Conservation (phyloP, 2,329 filamentous ascomycete species). For the Byssothecium circinans region DNA sequence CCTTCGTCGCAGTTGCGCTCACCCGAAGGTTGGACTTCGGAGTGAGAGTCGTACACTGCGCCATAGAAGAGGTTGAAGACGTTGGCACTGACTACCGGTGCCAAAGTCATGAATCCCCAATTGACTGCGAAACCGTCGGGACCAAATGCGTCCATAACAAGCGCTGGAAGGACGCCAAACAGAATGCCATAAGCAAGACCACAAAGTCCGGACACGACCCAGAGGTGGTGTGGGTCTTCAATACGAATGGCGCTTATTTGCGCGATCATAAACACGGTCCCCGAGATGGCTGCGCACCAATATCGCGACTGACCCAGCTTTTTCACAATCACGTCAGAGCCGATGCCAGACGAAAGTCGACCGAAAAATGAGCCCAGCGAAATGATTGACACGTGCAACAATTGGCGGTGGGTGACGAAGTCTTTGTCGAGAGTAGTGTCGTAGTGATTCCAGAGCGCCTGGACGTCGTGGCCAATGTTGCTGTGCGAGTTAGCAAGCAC, state of each 20-base stretch:
- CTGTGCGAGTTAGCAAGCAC: slow-evolving; percentile 48
- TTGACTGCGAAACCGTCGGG: slow-evolving; percentile 88
- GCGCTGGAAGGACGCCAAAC: slow-evolving; percentile 90
- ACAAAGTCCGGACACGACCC: slow-evolving; percentile 77
- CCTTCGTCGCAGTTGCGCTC: slow-evolving; percentile 77
- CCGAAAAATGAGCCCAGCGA: slow-evolving; percentile 85
- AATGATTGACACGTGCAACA: slow-evolving; percentile 92
- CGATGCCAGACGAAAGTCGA: slow-evolving; percentile 71
- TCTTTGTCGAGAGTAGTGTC: slow-evolving; percentile 71
- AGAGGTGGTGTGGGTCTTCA: slow-evolving; percentile 74
- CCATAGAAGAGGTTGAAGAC: slow-evolving; percentile 94
- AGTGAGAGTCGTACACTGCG: slow-evolving; percentile 77
- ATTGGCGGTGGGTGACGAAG: slow-evolving; percentile 78
- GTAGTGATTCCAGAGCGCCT: slow-evolving; percentile 85
- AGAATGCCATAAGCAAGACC: slow-evolving; percentile 90
- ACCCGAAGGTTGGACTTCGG: slow-evolving; percentile 66
- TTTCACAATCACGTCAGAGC: slow-evolving; percentile 88
- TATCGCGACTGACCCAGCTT: slow-evolving; percentile 76
- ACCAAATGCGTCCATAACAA: slow-evolving; percentile 85
- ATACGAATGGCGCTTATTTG: slow-evolving; percentile 77
- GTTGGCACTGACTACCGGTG: slow-evolving; percentile 84
- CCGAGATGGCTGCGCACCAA: slow-evolving; percentile 85
- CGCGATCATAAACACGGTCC: slow-evolving; percentile 74
- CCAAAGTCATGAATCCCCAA: slow-evolving; percentile 93
- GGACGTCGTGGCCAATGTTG: slow-evolving; percentile 90